Evolutionary conservation across 2,329 filamentous ascomycete genomes (phyloP).

Genomic region (Stemphylium beticola): DNA sequence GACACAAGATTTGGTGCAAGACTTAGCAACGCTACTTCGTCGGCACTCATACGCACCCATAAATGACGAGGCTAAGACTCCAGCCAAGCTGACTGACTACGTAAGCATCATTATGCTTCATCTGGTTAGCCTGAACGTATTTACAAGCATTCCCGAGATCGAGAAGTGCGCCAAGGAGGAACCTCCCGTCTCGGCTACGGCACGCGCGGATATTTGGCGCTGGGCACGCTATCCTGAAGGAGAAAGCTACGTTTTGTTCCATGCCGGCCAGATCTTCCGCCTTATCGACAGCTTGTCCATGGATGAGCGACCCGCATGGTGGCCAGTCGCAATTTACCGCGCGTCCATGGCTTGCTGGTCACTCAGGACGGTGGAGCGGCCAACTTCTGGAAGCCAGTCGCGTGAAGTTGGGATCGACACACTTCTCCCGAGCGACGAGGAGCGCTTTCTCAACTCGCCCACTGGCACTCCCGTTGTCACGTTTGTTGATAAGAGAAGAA

Average conservation of each 20-base stretch:
- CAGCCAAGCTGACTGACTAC: neutral
- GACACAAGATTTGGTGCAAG: slow-evolving; percentile 7
- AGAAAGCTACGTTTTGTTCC: slow-evolving; percentile 8
- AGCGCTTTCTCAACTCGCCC: slow-evolving; percentile 1
- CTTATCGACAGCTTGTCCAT: slow-evolving; percentile 3
- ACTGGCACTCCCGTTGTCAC: slow-evolving; percentile 5
- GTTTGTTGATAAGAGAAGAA: neutral
- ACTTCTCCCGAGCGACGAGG: slow-evolving; percentile 2
- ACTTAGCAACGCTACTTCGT: slow-evolving; percentile 6
- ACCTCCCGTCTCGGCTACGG: slow-evolving; percentile 1
- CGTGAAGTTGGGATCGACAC: slow-evolving; percentile 3
- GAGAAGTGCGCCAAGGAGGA: slow-evolving; percentile 11
- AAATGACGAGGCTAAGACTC: neutral
- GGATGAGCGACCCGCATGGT: slow-evolving; percentile 9
- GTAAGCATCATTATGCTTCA: slow-evolving; percentile 12
- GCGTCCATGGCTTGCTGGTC: slow-evolving; percentile 11
- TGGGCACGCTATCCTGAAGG: slow-evolving; percentile 9
- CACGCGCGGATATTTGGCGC: slow-evolving; percentile 7
- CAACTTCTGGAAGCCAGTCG: neutral
- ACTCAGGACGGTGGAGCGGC: neutral
- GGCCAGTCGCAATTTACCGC: slow-evolving; percentile 10
- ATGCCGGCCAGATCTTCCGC: slow-evolving; percentile 12
- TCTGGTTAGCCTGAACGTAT: slow-evolving; percentile 14
- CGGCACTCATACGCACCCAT: neutral
- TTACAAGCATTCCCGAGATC: slow-evolving; percentile 13